Base-by-base conservation (phyloP, 164 flowering plant species). In the Chimonanthus salicifolius region DNA sequence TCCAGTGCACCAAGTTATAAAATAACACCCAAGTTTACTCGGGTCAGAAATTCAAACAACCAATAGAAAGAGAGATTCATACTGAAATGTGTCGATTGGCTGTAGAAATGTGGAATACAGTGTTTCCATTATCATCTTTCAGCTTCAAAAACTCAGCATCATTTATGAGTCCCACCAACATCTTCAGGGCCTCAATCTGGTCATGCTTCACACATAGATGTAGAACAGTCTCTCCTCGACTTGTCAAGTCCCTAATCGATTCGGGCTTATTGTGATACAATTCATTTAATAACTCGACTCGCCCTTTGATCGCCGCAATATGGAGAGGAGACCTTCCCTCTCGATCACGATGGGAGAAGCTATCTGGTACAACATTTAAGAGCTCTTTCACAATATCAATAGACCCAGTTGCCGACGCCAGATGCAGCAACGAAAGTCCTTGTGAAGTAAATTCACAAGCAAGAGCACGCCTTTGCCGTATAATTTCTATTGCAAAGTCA, bases 121-220 rank as follows among this genome's bases (percentile, higher is more conserved):
- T 69, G 46, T 69, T 69, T 3, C 72, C 72, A 13, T 49, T 2
- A 7, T 10, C 33, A 11, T 69, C 72, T n/a, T n/a, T n/a, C 62
- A 5, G 6, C 7, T 51, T 69, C 18, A 69, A 20, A 21, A 69
- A 10, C 5, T 33, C 43, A 6, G 2, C 20, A 5, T 10, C 72
- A 11, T 2, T 6, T 4, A 16, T 10, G 0, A 16, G 4, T 6
- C 1, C 11, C 15, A 69, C 43, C 60, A 69, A 49, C 4, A 0
- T 8, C 62, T 50, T 51, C 9, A 69, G 5, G 45, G 16, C 71
- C 3, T 6, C 13, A 5, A 0, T 10, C 71, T 18, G 3, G 7
- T 68, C 48, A 18, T 68, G 5, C 51, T 69, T 69, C 46, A 50
- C 60, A 15, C 44, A n/a, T 5, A 69, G 58, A 20, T 69, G 72